Evolutionary conservation across 257 asterid species (phyloP).

Genomic region (Ballota nigra): DNA sequence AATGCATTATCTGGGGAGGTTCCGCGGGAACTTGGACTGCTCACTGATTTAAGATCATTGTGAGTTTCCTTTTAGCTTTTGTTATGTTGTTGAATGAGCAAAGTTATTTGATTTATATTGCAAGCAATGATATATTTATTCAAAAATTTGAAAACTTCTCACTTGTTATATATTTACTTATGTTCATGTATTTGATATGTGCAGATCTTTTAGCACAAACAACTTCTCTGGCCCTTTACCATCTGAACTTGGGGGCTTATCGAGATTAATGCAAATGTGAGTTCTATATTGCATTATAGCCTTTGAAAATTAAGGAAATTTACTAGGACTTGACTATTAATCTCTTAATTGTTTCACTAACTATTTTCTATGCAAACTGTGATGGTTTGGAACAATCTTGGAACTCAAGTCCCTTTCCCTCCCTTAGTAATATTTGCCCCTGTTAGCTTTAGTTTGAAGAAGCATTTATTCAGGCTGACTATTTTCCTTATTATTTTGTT

Average conservation of each 20-base stretch:
- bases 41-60: slow-evolving; percentile 61
- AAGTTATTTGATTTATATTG: not conserved
- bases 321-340: slow-evolving; percentile 2
- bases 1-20: slow-evolving; percentile 73
- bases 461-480: not conserved
- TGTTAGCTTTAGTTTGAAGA: not conserved
- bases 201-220: slow-evolving; percentile 55
- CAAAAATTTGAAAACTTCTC: not conserved
- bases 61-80: slow-evolving; percentile 29
- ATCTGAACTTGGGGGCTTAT: slow-evolving; percentile 58
- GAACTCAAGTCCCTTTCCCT: not conserved
- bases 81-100: not conserved
- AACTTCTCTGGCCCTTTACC: slow-evolving; percentile 85
- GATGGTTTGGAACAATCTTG: not conserved
- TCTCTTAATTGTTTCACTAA: not conserved
- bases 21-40: slow-evolving; percentile 70
- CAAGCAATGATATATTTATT: not conserved
- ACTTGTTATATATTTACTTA: not conserved
- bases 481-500: not conserved
- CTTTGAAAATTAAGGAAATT: not conserved
- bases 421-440: not conserved
- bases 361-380: not conserved
- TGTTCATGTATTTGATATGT: not conserved
- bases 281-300: not conserved
- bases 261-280: slow-evolving; percentile 54